These are phyloP conservation scores for Fonsecaea multimorphosa DNA, from an alignment of 2,329 filamentous ascomycete species.

Conservation along the genomic window DNA sequence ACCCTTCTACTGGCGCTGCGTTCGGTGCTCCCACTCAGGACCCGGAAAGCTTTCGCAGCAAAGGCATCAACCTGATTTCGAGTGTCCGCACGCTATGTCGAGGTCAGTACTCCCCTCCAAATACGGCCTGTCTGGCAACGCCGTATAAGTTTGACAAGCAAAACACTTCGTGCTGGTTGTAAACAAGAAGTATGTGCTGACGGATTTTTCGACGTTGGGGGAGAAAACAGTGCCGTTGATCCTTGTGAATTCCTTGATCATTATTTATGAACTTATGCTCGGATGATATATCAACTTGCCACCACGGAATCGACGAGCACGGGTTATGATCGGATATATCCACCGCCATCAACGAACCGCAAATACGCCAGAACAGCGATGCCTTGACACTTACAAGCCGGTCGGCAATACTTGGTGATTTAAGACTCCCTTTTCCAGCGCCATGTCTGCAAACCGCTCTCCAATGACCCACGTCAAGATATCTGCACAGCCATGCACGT, in stretches of 20 bases:
- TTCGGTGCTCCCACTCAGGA: constrained; percentile 72
- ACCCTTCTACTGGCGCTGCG: constrained; percentile 66
- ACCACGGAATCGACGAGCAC: background rate
- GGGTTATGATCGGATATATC: background rate
- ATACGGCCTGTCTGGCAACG: background rate
- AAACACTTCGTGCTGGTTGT: background rate
- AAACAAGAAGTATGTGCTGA: background rate
- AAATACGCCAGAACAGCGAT: background rate
- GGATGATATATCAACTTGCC: background rate
- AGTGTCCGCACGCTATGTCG: constrained; percentile 52
- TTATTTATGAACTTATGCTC: constrained; percentile 5
- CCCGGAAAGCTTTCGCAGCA: constrained; percentile 81
- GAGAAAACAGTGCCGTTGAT: constrained; percentile 75
- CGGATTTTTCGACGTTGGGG: background rate
- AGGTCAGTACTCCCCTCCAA: constrained; percentile 22
- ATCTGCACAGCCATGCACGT: background rate
- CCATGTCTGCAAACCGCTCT: background rate
- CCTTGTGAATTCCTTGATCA: constrained; percentile 69
- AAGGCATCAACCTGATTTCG: constrained; percentile 86
- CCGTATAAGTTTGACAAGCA: background rate
- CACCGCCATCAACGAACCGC: background rate
- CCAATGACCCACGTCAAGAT: background rate
- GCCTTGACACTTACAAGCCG: background rate
- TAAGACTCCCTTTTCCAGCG: background rate
- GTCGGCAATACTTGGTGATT: background rate